Evolutionary conservation across 2,329 filamentous ascomycete species (phyloP).

Genomic region (Leptographium radiaticola): DNA sequence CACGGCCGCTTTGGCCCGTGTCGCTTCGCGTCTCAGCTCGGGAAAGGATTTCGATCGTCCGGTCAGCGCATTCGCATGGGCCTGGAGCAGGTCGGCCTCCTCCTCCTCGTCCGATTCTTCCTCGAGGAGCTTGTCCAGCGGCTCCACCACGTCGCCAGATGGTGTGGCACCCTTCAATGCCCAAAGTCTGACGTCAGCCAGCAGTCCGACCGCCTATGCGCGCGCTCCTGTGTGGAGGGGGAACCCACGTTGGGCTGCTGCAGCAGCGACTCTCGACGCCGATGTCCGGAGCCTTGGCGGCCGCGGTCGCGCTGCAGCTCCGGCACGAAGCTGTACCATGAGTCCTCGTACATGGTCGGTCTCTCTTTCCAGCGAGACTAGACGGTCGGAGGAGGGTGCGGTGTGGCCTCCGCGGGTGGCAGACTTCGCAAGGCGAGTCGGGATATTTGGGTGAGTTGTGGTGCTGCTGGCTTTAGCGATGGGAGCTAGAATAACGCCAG

Average conservation of each 20-base stretch:
- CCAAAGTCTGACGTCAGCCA: not conserved
- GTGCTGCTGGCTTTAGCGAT: not conserved
- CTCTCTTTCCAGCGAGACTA: not conserved
- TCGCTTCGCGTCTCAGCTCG: conserved; percentile 48
- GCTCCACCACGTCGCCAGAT: conserved; percentile 35
- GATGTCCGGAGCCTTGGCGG: conserved; percentile 38
- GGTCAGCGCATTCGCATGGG: conserved; percentile 51
- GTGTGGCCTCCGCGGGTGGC: not conserved
- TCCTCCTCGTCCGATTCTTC: conserved; percentile 36
- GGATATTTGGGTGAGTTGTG: not conserved
- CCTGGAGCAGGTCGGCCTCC: conserved; percentile 7
- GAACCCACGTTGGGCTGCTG: conserved; percentile 47
- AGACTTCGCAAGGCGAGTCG: not conserved
- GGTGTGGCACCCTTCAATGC: conserved; percentile 38
- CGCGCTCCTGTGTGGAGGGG: conserved; percentile 9
- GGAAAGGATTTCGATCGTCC: conserved; percentile 66
- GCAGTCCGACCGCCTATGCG: not conserved
- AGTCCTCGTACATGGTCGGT: conserved; percentile 62
- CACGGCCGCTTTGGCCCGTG: conserved; percentile 31
- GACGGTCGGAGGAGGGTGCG: not conserved
- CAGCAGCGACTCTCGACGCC: conserved; percentile 56
- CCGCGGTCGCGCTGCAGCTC: conserved; percentile 39
- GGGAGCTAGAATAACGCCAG: no score
- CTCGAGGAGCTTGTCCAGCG: conserved; percentile 46
- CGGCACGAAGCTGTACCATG: conserved; percentile 69